Conservation (phyloP, 2,329 filamentous ascomycete species). For the Kalaharituber pfeilii region DNA sequence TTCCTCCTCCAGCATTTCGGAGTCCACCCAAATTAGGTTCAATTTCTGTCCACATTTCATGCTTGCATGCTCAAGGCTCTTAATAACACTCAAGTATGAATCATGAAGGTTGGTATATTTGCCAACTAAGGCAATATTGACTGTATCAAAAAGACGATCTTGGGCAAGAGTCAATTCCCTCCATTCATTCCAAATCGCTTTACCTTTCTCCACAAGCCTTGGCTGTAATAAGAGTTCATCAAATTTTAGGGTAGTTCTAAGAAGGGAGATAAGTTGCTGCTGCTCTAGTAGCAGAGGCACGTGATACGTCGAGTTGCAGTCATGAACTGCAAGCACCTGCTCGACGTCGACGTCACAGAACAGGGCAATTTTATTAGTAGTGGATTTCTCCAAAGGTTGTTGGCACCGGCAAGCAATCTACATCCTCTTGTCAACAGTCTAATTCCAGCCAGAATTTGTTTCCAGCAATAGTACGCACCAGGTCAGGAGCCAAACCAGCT, state of each 20-base stretch:
- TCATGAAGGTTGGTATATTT: slow-evolving; percentile 80
- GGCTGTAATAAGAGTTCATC: slow-evolving; percentile 38
- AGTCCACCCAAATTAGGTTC: slow-evolving; percentile 68
- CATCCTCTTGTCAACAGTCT: slow-evolving; percentile 3
- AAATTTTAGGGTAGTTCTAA: slow-evolving; percentile 49
- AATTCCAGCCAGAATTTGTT: neutral
- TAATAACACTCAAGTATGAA: slow-evolving; percentile 67
- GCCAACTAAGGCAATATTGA: slow-evolving; percentile 74
- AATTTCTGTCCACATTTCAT: slow-evolving; percentile 73
- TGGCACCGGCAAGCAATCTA: slow-evolving; percentile 89
- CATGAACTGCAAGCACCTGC: slow-evolving; percentile 72
- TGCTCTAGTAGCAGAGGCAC: slow-evolving; percentile 81
- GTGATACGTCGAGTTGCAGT: slow-evolving; percentile 83
- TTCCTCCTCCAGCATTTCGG: slow-evolving; percentile 59
- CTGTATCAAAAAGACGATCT: slow-evolving; percentile 47
- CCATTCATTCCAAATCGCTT: slow-evolving; percentile 63
- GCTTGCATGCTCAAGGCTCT: slow-evolving; percentile 75
- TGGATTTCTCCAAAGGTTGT: slow-evolving; percentile 50
- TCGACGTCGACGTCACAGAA: slow-evolving; percentile 74
- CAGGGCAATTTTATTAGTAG: slow-evolving; percentile 72
- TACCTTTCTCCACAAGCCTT: slow-evolving; percentile 43
- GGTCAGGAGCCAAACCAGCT: slow-evolving; percentile 39
- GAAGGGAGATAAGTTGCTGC: slow-evolving; percentile 53
- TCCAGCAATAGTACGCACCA: slow-evolving; percentile 12
- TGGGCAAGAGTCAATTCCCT: slow-evolving; percentile 49